phyloP scores from a whole-genome alignment of 805 yeast genomes.

The Nakazawaea holstii region DNA sequence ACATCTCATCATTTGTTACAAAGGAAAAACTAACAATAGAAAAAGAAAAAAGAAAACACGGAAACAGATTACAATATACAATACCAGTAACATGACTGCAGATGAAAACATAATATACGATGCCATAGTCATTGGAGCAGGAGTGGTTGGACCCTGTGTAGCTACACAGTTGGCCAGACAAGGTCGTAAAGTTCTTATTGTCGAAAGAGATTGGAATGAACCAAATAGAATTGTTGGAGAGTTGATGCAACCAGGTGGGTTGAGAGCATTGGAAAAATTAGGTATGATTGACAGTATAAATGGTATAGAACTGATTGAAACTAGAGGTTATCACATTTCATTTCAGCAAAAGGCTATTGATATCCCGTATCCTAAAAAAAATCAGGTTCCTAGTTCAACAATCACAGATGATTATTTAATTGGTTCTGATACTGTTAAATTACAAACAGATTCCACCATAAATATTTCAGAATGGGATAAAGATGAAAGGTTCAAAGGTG shows the following conservation, averaged over 20 bases:
- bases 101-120: slow-evolving; percentile 41
- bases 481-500: slow-evolving; percentile 59
- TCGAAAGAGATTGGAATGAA: slow-evolving; percentile 85
- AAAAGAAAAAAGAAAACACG: not conserved
- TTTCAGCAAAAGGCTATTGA: slow-evolving; percentile 51
- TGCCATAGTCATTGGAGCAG: slow-evolving; percentile 95
- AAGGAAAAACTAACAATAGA: too few species aligned
- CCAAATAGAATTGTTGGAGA: slow-evolving; percentile 98
- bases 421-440: slow-evolving; percentile 17
- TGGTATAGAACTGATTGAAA: slow-evolving; percentile 71
- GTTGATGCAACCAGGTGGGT: slow-evolving; percentile 94
- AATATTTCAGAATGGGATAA: slow-evolving; percentile 49
- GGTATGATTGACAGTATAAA: slow-evolving; percentile 79
- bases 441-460: slow-evolving; percentile 42
- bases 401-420: slow-evolving; percentile 42
- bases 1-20: not conserved
- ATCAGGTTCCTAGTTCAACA: slow-evolving; percentile 46
- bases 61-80: not conserved
- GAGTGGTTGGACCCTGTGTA: slow-evolving; percentile 91
- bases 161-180: slow-evolving; percentile 88
- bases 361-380: slow-evolving; percentile 70
- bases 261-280: slow-evolving; percentile 71
- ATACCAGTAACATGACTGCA: not conserved
- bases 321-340: slow-evolving; percentile 76
- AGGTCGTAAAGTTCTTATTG: slow-evolving; percentile 73